A percentile compares a stretch with the other conserved stretches of the same genome.
phyloP scores from a whole-genome alignment of 768 basidiomycete genomes.

The Boletellus ananas region DNA sequence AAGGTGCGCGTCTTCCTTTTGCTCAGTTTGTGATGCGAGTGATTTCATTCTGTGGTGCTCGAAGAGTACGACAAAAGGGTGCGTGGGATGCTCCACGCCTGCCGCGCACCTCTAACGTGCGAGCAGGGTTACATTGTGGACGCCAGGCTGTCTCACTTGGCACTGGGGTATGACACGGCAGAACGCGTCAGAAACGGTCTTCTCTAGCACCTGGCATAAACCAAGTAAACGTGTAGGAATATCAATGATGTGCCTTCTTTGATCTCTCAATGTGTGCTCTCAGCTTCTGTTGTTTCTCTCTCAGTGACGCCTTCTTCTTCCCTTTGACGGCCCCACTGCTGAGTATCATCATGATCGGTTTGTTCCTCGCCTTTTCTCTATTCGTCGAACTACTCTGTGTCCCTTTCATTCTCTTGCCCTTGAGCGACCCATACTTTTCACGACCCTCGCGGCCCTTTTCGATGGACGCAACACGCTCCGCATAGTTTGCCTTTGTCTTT shows the following conservation, averaged over 20 bases:
- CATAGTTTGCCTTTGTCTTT: constrained; percentile 90
- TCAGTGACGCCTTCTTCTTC: constrained; percentile 79
- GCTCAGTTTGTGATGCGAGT: neutral
- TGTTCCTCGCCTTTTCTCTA: constrained; percentile 87
- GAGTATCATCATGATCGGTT: constrained; percentile 93
- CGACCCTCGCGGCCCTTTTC: constrained; percentile 92
- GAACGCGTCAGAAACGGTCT: constrained; percentile 32
- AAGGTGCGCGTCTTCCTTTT: constrained; percentile 50
- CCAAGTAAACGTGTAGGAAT: neutral
- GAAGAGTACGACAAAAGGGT: constrained; percentile 62
- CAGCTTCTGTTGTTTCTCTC: constrained; percentile 77
- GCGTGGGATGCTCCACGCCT: neutral
- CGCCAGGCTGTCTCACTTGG: constrained; percentile 74
- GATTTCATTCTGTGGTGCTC: neutral
- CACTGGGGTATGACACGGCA: constrained; percentile 62
- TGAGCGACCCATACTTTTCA: constrained; percentile 86
- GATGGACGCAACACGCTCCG: constrained; percentile 88
- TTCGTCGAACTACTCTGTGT: constrained; percentile 85
- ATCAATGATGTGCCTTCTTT: constrained; percentile 46
- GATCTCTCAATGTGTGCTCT: constrained; percentile 70
- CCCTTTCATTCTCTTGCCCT: constrained; percentile 89
- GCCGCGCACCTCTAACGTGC: neutral
- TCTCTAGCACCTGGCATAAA: constrained; percentile 11
- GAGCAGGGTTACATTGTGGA: constrained; percentile 64
- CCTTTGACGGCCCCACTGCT: constrained; percentile 70